phyloP scores from a whole-genome alignment of 345 rosid species.

The Lepidium sativum region DNA sequence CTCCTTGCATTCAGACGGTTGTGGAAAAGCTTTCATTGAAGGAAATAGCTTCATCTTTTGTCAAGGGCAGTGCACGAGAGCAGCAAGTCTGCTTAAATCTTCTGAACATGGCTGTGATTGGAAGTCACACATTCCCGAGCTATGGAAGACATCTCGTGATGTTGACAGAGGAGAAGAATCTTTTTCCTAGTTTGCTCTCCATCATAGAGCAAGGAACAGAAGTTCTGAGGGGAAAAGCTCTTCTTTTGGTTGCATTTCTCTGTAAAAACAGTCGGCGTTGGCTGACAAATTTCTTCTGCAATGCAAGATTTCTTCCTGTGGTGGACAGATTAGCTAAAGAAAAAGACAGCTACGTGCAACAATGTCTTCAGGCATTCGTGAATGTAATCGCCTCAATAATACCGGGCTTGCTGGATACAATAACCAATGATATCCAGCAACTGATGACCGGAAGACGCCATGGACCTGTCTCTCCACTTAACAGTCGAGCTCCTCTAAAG shows the following conservation, averaged over 20 bases:
- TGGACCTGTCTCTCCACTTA: slow-evolving; percentile 55
- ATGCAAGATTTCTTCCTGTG: slow-evolving; percentile 59
- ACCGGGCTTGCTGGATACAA: slow-evolving; percentile 62
- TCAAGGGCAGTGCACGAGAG: slow-evolving; percentile 80
- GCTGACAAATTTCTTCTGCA: slow-evolving; percentile 78
- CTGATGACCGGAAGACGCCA: slow-evolving; percentile 82
- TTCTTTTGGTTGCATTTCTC: slow-evolving; percentile 73
- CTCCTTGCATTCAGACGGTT: slow-evolving; percentile 64
- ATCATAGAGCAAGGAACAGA: slow-evolving; percentile 88
- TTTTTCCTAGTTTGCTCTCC: slow-evolving; percentile 62
- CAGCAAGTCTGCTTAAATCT: slow-evolving; percentile 92
- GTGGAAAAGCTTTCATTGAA: slow-evolving; percentile 74
- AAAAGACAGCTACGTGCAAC: slow-evolving; percentile 69
- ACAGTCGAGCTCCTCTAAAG: slow-evolving; percentile 57
- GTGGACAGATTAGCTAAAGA: slow-evolving; percentile 88
- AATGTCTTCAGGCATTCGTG: slow-evolving; percentile 66
- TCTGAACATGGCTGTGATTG: slow-evolving; percentile 76
- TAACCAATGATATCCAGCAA: slow-evolving; percentile 75
- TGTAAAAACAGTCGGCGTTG: slow-evolving; percentile 80
- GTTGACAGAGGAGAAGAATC: slow-evolving; percentile 73
- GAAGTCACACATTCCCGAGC: slow-evolving; percentile 62
- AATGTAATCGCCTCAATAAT: slow-evolving; percentile 56
- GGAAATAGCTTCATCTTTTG: slow-evolving; percentile 67
- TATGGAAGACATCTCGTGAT: slow-evolving; percentile 67
- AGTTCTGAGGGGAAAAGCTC: slow-evolving; percentile 74